Conservation (phyloP, 2,329 filamentous ascomycete genomes). For the Stagonosporopsis rhizophila region DNA sequence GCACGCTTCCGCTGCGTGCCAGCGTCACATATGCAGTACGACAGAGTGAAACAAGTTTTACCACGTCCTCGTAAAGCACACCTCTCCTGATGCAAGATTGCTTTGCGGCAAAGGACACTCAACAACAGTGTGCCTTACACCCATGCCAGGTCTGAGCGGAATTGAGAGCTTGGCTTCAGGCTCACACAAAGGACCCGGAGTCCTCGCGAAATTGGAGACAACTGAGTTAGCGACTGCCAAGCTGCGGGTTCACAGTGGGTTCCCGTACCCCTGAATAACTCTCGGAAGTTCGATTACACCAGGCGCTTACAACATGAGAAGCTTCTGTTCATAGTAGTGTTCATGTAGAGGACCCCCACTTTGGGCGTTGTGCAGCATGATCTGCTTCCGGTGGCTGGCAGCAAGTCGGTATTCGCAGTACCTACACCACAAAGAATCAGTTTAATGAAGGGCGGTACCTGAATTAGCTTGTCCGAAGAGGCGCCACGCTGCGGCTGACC, state of each 20-base stretch:
- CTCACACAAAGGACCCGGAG: conserved; percentile 3
- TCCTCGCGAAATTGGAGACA: conserved; percentile 21
- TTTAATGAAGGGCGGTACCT: conserved; percentile 43
- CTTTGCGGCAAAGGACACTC: background rate
- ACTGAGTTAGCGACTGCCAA: conserved; percentile 19
- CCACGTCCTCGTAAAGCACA: background rate
- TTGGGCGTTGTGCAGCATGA: conserved; percentile 19
- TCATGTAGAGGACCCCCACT: conserved; percentile 19
- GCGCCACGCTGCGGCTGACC: conserved; percentile 38
- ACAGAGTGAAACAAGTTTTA: conserved; percentile 11
- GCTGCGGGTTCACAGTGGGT: conserved; percentile 6
- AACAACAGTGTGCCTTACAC: conserved; percentile 8
- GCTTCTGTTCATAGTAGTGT: background rate
- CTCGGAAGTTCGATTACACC: conserved; percentile 10
- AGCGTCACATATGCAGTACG: conserved; percentile 10
- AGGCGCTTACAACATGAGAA: conserved; percentile 1
- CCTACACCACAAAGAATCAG: conserved; percentile 1
- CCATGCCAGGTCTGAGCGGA: conserved; percentile 17
- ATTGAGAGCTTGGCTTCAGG: conserved; percentile 24
- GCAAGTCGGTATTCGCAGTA: conserved; percentile 10
- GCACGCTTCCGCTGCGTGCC: conserved; percentile 5
- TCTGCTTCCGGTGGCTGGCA: conserved; percentile 8
- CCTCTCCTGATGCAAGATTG: background rate
- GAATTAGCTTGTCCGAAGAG: conserved; percentile 37
- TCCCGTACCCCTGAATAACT: conserved; percentile 14